phyloP scores from a whole-genome alignment of 1,139 yeast species.

The Saccharomyces hybrid region DNA sequence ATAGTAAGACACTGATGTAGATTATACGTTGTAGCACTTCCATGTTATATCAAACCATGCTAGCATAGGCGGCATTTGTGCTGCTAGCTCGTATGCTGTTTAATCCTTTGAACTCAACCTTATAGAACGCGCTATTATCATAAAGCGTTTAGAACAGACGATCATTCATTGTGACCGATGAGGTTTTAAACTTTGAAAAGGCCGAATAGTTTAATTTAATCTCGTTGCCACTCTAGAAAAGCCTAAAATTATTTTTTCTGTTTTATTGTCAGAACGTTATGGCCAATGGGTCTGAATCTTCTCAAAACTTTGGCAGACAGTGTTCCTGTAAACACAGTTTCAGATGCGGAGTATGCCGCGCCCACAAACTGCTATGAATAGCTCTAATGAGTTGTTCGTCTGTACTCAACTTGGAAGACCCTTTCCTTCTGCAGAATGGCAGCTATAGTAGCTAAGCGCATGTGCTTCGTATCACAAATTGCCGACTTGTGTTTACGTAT shows the following conservation, averaged over 20 bases:
- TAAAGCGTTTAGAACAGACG: not conserved
- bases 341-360: not conserved
- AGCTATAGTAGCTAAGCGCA: not conserved
- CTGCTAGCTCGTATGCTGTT: too few relatives aligned
- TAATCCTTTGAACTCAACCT: not conserved
- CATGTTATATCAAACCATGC: not conserved
- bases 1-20: not conserved
- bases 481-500: not conserved
- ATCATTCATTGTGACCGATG: not conserved
- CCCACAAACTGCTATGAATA: not conserved
- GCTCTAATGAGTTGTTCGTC: not conserved
- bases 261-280: not conserved
- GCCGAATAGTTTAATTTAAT: not conserved
- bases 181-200: not conserved
- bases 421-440: not conserved
- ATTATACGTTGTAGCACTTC: not conserved
- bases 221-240: not conserved
- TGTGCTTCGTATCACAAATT: not conserved
- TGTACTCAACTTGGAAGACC: not conserved
- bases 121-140: too few relatives aligned
- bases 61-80: not conserved
- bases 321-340: not conserved
- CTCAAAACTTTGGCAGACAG: not conserved
- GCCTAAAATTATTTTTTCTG: not conserved
- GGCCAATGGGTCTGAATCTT: not conserved